These are phyloP conservation scores for Talaromyces sp. DNA, from an alignment of 2,329 filamentous ascomycete genomes.

Conservation along the genomic window DNA sequence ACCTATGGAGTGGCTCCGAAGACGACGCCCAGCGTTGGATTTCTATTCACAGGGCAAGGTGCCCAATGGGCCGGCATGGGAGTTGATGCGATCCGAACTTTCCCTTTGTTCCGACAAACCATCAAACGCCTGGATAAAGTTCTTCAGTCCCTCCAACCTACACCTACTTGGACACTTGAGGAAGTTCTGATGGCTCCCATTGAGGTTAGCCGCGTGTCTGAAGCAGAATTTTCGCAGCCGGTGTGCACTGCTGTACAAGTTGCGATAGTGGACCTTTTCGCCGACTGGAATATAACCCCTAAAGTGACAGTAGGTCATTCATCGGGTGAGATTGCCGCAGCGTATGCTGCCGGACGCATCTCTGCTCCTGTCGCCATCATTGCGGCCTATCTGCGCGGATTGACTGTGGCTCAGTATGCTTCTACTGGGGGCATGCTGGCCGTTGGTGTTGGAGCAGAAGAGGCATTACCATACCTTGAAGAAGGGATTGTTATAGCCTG, in stretches of 20 bases:
- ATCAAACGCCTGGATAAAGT: no score
- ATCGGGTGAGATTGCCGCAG: constrained; percentile 1
- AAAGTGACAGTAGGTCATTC: not conserved
- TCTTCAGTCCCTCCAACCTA: no score
- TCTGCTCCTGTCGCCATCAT: not conserved
- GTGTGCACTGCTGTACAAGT: constrained; percentile 3
- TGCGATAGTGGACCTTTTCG: not conserved
- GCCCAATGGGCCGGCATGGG: constrained; percentile 4
- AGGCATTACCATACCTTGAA: no score
- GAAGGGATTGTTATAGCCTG: no score
- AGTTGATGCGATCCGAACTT: not conserved
- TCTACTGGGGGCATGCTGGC: no score
- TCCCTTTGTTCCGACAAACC: not conserved
- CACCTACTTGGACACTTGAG: not conserved
- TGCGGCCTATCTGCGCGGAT: not conserved
- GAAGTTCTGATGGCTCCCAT: not conserved
- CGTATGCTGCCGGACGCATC: not conserved
- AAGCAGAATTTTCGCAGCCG: no score
- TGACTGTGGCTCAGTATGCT: no score
- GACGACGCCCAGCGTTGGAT: no score
- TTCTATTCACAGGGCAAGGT: constrained; percentile 11
- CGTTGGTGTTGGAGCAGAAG: no score
- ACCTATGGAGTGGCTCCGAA: no score
- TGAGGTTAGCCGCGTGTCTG: no score
- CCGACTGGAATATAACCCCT: not conserved